Conservation (phyloP, 345 rosid species). For the Mallotus nudiflorus region DNA sequence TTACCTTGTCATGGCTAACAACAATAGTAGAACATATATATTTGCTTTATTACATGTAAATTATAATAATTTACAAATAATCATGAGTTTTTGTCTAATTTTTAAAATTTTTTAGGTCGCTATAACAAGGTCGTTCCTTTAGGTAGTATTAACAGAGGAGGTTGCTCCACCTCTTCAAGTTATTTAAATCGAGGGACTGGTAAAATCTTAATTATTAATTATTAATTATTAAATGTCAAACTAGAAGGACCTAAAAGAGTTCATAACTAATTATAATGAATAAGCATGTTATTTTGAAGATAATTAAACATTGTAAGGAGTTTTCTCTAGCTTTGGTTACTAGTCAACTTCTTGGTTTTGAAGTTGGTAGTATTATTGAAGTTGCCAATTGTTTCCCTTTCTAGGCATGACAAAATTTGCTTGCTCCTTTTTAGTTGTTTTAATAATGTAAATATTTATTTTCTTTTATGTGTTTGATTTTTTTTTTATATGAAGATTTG, state of each 20-base stretch:
- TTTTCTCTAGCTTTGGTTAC: slow-evolving; percentile 94
- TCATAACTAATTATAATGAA: not conserved
- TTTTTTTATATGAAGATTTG: slow-evolving; percentile 45
- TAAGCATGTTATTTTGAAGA: slow-evolving; percentile 76
- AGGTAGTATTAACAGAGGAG: slow-evolving; percentile 82
- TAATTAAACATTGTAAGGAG: slow-evolving; percentile 97
- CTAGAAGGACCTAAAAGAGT: not conserved
- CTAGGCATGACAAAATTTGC: slow-evolving; percentile 47
- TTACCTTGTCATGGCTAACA: not conserved
- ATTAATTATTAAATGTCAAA: not conserved
- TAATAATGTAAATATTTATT: not conserved
- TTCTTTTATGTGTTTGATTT: not conserved
- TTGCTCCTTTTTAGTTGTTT: not conserved
- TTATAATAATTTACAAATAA: too few relatives aligned
- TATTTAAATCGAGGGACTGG: slow-evolving; percentile 98
- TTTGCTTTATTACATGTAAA: too few relatives aligned
- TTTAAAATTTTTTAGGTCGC: slow-evolving; percentile 22
- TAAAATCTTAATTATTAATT: too few relatives aligned
- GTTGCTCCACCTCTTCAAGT: slow-evolving; percentile 84
- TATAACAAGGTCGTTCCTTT: slow-evolving; percentile 74
- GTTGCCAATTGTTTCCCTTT: slow-evolving; percentile 99
- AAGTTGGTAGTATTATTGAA: slow-evolving; percentile 97
- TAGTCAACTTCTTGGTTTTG: slow-evolving; percentile 96
- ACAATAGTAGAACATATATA: not conserved
- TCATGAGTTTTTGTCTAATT: not conserved